phyloP scores from a whole-genome alignment of 345 rosid genomes.

The Aegle marmelos region DNA sequence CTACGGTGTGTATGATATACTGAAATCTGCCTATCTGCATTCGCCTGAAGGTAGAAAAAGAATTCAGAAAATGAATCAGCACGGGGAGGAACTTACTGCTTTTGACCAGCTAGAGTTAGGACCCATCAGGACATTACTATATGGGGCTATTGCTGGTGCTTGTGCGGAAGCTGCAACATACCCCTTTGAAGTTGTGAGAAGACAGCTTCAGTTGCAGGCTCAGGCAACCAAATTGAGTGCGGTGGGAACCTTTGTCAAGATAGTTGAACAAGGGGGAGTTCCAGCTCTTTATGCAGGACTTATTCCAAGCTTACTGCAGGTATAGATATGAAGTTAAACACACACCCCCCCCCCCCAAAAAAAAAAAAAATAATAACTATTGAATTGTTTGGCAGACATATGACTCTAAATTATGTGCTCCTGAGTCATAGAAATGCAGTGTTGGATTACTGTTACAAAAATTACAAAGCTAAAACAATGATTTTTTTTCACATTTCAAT shows the following conservation, averaged over 20 bases:
- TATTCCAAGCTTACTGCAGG: slow-evolving; percentile 76
- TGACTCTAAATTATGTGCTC: background rate
- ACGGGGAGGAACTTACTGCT: slow-evolving; percentile 53
- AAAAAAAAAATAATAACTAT: no score
- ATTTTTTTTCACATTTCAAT: background rate
- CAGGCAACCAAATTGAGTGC: slow-evolving; percentile 57
- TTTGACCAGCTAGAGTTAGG: slow-evolving; percentile 78
- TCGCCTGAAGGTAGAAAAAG: slow-evolving; percentile 63
- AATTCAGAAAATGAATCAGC: slow-evolving; percentile 51
- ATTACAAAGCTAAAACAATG: background rate
- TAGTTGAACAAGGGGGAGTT: slow-evolving; percentile 65
- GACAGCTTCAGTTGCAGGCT: slow-evolving; percentile 67
- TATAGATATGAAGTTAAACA: slow-evolving; percentile 6
- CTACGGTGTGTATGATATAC: slow-evolving; percentile 64
- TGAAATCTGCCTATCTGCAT: slow-evolving; percentile 63
- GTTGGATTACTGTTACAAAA: background rate
- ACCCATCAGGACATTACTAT: slow-evolving; percentile 58
- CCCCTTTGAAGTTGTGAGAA: slow-evolving; percentile 77
- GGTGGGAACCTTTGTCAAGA: slow-evolving; percentile 51
- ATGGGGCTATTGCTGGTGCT: slow-evolving; percentile 77
- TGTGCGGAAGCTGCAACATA: slow-evolving; percentile 78
- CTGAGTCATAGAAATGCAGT: background rate
- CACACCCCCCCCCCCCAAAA: no score
- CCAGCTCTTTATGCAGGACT: slow-evolving; percentile 71
- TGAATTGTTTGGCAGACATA: background rate